These are phyloP conservation scores for Lycium ferocissimum DNA, from an alignment of 257 asterid species.

Conservation along the genomic window DNA sequence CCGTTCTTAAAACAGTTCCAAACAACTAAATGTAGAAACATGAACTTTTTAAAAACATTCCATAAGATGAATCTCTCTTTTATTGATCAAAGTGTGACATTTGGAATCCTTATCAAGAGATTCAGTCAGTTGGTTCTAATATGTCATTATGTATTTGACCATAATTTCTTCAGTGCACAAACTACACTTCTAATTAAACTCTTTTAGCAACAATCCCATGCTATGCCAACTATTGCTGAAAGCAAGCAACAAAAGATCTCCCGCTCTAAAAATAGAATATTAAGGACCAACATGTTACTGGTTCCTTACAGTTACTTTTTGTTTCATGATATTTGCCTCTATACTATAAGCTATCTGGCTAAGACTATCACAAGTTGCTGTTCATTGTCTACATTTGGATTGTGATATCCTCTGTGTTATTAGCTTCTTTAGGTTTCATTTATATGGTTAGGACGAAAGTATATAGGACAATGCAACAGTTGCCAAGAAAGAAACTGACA, in stretches of 20 bases:
- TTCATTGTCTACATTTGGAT: neutral
- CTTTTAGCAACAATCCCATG: neutral
- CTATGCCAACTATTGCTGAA: neutral
- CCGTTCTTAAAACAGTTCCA: neutral
- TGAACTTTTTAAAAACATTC: neutral
- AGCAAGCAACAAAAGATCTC: neutral
- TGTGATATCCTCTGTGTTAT: neutral
- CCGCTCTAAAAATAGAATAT: neutral
- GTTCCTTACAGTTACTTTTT: neutral
- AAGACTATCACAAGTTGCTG: neutral
- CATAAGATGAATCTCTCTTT: neutral
- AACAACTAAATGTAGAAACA: slow-evolving; percentile 10
- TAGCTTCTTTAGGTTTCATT: neutral
- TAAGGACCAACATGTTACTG: neutral
- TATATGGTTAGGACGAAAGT: neutral
- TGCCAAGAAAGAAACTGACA: neutral
- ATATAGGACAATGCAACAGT: no score
- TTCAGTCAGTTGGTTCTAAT: neutral
- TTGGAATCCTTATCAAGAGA: neutral
- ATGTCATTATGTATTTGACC: neutral
- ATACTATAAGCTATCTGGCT: neutral
- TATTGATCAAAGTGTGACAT: neutral
- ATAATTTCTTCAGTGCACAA: no score
- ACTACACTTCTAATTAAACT: neutral
- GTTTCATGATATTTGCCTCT: neutral